Percentiles rank a stretch among this genome's conserved stretches.
Evolutionary conservation across 495 filamentous ascomycete species (phyloP).

Genomic region (Massariosphaeria phaeospora): DNA sequence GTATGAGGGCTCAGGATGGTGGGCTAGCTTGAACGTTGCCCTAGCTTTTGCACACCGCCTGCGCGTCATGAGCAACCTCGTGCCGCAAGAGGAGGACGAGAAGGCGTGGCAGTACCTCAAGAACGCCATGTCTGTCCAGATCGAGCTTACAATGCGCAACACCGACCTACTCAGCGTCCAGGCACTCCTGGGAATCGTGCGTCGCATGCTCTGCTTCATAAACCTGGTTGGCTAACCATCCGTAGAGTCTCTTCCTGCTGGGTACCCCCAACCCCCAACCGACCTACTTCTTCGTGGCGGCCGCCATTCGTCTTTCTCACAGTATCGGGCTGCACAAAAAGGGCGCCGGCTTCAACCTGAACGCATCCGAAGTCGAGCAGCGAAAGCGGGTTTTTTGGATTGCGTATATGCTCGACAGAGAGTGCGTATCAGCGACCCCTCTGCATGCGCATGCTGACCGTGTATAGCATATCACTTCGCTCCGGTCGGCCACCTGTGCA

Average conservation of each 20-base stretch:
- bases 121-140: conserved; percentile 88
- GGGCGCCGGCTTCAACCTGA: conserved; percentile 85
- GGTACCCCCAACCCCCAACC: conserved; percentile 96
- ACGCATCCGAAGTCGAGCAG: conserved; percentile 87
- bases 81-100: conserved; percentile 82
- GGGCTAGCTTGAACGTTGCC: conserved; percentile 92
- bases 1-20: conserved; percentile 97
- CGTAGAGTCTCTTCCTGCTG: conserved; percentile 81
- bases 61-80: conserved; percentile 91
- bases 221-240: conserved; percentile 8
- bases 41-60: conserved; percentile 87
- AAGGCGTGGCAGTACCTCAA: conserved; percentile 95
- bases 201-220: too few species aligned
- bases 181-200: conserved; percentile 85
- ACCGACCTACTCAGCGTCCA: conserved; percentile 96
- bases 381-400: conserved; percentile 98
- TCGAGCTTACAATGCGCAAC: conserved; percentile 90
- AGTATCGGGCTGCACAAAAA: conserved; percentile 93
- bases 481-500: conserved; percentile 90
- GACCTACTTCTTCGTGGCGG: conserved; percentile 86
- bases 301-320: conserved; percentile 86
- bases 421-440: conserved; percentile 49
- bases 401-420: conserved; percentile 91
- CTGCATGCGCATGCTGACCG: too few species aligned
- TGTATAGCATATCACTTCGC: conserved; percentile 70